Base-by-base conservation (phyloP, 345 rosid genomes). In the Tarenaya hassleriana region DNA sequence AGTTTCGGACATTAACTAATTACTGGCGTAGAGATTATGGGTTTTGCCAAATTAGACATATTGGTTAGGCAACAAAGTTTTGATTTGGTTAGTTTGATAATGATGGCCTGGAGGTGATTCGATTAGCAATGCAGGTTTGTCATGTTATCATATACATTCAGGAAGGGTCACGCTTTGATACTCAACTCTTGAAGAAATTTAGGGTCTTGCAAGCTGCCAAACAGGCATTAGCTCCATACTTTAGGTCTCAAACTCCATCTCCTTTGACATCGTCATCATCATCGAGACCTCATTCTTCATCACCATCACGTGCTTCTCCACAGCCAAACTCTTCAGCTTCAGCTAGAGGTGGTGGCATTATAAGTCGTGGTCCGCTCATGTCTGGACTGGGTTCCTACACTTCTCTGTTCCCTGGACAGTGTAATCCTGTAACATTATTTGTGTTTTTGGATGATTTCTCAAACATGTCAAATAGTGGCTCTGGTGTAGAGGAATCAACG, bases 181-280 rank as follows among this genome's bases (percentile, higher is more conserved):
- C 82, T 47, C 76, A 71, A 63, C 52, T 48, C 39, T 75, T 87
- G 87, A 75, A 77, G 69, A 81, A 75, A 42, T 81, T 87, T 19
- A 79, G 94, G 50, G 73, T 83, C n/a, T 67, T 87, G 52, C 96
- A 87, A 73, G 74, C 85, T 37, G 77, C 96, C 11, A 87, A 83
- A 72, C 73, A 83, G 45, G 72, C 80, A 33, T 50, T 83, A 57
- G 71, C 63, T 2, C 94, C 87, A 18, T 75, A 70, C 68, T 66
- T 76, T 50, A 77, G 70, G 66, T 77, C 87, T 55, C 70, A 56
- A 55, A 45, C 69, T 16, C 42, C 66, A 52, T 77, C 77, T 1
- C 72, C 75, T 31, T 47, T 77, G 62, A 76, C 77, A 41, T 70
- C 78, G 16, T n/a, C n/a, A 24, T 5, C 29, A 24, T 24, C 29